A percentile compares a stretch with the other conserved stretches of the same genome.
These are phyloP conservation scores for Grifola frondosa DNA, from an alignment of 1,284 basidiomycete species.

Conservation along the genomic window DNA sequence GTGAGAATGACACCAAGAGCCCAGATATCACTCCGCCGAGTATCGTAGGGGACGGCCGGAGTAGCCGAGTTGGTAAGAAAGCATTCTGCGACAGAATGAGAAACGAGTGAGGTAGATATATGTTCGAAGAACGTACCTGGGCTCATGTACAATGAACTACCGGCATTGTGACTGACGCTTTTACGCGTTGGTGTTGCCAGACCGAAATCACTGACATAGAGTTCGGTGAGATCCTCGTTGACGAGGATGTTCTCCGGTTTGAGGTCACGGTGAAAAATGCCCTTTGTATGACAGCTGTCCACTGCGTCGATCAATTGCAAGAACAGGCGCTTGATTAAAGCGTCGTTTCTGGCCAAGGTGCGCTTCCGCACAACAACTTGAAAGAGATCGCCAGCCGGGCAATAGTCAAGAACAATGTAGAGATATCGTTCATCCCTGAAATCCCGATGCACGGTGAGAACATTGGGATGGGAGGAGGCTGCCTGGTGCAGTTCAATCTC, in stretches of 20 bases:
- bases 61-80: too few relatives aligned
- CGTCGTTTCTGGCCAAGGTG: conserved; percentile 47
- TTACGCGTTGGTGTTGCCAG: conserved; percentile 53
- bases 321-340: conserved; percentile 48
- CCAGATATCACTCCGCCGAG: conserved; percentile 85
- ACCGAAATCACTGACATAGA: conserved; percentile 66
- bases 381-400: conserved; percentile 62
- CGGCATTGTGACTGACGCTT: conserved; percentile 50
- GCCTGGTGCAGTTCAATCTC: conserved; percentile 45
- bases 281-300: conserved; percentile 53
- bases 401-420: conserved; percentile 62
- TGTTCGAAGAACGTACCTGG: conserved; percentile 38
- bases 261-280: conserved; percentile 67
- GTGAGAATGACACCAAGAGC: conserved; percentile 51
- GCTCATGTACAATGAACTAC: conserved; percentile 54
- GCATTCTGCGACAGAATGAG: conserved; percentile 18
- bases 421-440: conserved; percentile 50
- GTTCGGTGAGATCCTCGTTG: conserved; percentile 39
- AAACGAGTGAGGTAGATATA: not conserved
- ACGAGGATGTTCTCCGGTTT: conserved; percentile 75
- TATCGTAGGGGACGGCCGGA: conserved; percentile 51
- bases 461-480: conserved; percentile 53
- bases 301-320: conserved; percentile 63
- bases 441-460: conserved; percentile 55
- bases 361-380: conserved; percentile 51